Base-by-base conservation (phyloP, 2,329 filamentous ascomycete species). In the Berkeleyomyces rouxiae region DNA sequence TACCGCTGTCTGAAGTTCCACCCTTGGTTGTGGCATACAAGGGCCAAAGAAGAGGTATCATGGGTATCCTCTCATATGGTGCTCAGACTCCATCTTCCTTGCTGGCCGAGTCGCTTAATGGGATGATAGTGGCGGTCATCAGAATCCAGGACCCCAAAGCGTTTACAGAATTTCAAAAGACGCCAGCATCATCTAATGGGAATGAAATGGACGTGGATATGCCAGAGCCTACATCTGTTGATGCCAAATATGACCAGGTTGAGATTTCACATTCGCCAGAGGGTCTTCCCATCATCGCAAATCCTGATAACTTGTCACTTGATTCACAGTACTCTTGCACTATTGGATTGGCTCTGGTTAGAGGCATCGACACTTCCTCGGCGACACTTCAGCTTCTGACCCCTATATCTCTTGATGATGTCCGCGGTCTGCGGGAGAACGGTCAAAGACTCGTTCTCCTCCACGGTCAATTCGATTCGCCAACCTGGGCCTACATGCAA, bases 401-500 rank as follows among this genome's bases (percentile, higher is more conserved):
- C 0, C 86, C 87, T 0, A 74, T 84, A 5, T 63, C 75, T 0
- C 60, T 70, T 0, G 67, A 72, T 3, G 68, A 71, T 2, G 74
- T 83, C 13, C 70, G 73, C 44, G 69, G 72, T 7, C 69, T 77
- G 16, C 73, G 70, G 49, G 68, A 72, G 6, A 70, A 71, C 37
- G 78, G 78, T 0, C 74, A 76, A 40, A 73, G 77, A 13, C 73
- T 88, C 13, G 79, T 88, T 2, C 75, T 90, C 3, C 78, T 89
- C 0, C 79, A 84, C 61, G 86, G 86, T 2, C 84, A 81, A 67
- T 82, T 87, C 62, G 86, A 89, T 68, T 74, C 80, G 1, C 84
- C 86, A 0, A 82, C 77, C 2, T 89, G 85, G 85, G 83, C 84
- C 1, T 87, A 86, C 65, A 81, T 81, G 0, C 85, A 88, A 69